These are phyloP conservation scores for Tricharina praecox DNA, from an alignment of 495 filamentous ascomycete species.

Conservation along the genomic window DNA sequence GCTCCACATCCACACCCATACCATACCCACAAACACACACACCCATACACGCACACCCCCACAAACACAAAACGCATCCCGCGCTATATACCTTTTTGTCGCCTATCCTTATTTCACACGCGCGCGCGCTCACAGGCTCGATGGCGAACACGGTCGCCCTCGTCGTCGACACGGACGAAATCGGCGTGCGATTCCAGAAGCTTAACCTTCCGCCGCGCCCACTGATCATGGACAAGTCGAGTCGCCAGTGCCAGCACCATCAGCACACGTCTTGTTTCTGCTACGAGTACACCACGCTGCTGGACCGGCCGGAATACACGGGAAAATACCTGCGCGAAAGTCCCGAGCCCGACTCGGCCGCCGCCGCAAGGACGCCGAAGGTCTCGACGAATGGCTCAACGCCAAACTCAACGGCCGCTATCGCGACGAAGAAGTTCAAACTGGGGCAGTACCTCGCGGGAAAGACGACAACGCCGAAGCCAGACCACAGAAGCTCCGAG, in stretches of 20 bases:
- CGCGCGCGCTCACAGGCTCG: no score
- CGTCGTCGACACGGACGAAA: conserved; percentile 21
- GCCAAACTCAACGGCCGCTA: conserved; percentile 18
- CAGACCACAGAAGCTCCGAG: conserved; percentile 4
- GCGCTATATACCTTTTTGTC: no score
- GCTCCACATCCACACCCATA: no score
- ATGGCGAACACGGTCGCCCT: conserved; percentile 27
- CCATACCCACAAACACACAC: no score
- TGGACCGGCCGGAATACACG: conserved; percentile 21
- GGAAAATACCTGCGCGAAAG: conserved; percentile 25
- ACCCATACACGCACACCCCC: no score
- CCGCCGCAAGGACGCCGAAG: background rate
- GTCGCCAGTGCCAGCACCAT: background rate
- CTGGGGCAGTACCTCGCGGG: conserved; percentile 19
- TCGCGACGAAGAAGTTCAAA: conserved; percentile 24
- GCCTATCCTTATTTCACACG: no score
- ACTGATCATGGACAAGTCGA: conserved; percentile 19
- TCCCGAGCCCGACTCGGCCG: conserved; percentile 17
- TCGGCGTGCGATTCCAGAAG: conserved; percentile 22
- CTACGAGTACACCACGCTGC: conserved; percentile 23
- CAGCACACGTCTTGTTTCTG: conserved; percentile 17
- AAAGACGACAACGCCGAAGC: conserved; percentile 4
- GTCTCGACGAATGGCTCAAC: conserved; percentile 14
- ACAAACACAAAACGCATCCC: no score
- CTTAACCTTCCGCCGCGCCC: conserved; percentile 22